Evolutionary conservation across 2,329 filamentous ascomycete species (phyloP), one percentile per base, ranked within the genome.

Genomic region (Ophiocordyceps camponoti-leonardi): DNA sequence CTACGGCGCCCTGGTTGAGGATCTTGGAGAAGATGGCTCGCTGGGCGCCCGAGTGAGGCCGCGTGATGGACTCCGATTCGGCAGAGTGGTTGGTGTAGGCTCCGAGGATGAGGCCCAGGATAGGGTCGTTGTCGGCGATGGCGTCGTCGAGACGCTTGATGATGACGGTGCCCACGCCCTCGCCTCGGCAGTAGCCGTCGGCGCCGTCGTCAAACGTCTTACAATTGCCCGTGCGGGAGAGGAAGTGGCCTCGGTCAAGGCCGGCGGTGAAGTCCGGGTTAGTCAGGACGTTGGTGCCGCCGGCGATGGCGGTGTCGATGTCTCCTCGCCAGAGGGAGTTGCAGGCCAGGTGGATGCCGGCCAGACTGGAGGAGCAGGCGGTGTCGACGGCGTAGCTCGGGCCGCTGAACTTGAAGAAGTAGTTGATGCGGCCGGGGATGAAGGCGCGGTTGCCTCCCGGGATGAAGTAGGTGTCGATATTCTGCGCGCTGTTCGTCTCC

Each of bases 81-180:
- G 82, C 82, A 7, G 35, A 45, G 44, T 45, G 44, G 28, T 45
- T 45, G 39, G 85, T 92, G 4, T 78, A 75, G 1, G 79, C 76
- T 28, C 79, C 83, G 1, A 83, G 68, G 44, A 94, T 82, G 50
- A 85, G 78, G 14, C 79, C 85, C n/a, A 88, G 70, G 39, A 74
- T 80, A 71, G 57, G 79, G 75, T 92, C 86, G 49, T 84, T 80
- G 54, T 92, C 84, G 1, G 75, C 75, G 44, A 83, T 60, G 1
- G 86, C 86, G 60, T 90, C 85, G 46, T 86, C 80, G 3, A 88
- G 75, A 33, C 85, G 73, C 69, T 93, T 93, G 43, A 92, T 65
- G 19, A 92, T 71, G 43, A 92, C 71, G 0, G 81, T 81, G 2
- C 79, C 84, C 49, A 83, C 81, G 19, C 76, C 79, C 53, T 92